Conservation (phyloP, 1,284 basidiomycete species). For the Exobasidium cylindrosporum region DNA sequence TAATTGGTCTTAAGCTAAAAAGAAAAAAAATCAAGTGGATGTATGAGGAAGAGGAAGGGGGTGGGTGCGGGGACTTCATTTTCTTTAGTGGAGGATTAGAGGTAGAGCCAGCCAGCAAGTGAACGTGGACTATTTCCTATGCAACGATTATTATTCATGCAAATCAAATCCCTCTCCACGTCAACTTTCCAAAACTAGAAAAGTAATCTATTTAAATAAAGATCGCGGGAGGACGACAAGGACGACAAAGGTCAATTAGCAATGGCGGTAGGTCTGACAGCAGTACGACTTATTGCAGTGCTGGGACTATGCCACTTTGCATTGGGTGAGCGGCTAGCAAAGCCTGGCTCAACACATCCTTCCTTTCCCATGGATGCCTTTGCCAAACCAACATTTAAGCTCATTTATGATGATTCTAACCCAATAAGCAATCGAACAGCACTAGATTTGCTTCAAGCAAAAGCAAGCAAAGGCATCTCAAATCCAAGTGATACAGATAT, state of each 20-base stretch:
- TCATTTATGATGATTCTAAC: constrained; percentile 2
- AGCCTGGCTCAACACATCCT: constrained; percentile 11
- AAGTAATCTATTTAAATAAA: no score
- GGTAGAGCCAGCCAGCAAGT: not conserved
- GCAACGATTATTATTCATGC: no score
- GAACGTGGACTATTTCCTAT: no score
- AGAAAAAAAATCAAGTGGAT: not conserved
- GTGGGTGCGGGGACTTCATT: not conserved
- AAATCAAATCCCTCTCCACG: no score
- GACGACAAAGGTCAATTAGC: no score
- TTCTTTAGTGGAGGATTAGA: not conserved
- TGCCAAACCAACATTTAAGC: constrained; percentile 5
- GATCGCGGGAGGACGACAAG: no score
- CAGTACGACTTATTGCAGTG: not conserved
- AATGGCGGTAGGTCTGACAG: no score
- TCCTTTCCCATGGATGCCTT: constrained; percentile 13
- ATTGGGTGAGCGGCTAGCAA: constrained; percentile 3
- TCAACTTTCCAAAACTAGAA: no score
- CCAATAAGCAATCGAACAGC: constrained; percentile 9
- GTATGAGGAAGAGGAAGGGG: constrained; percentile 2
- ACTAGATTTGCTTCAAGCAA: not conserved
- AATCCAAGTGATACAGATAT: not conserved
- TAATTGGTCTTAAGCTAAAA: not conserved
- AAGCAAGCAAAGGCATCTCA: no score
- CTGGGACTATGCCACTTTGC: no score